Conservation (phyloP, 805 yeast genomes). For the Hanseniaspora clermontiae region DNA sequence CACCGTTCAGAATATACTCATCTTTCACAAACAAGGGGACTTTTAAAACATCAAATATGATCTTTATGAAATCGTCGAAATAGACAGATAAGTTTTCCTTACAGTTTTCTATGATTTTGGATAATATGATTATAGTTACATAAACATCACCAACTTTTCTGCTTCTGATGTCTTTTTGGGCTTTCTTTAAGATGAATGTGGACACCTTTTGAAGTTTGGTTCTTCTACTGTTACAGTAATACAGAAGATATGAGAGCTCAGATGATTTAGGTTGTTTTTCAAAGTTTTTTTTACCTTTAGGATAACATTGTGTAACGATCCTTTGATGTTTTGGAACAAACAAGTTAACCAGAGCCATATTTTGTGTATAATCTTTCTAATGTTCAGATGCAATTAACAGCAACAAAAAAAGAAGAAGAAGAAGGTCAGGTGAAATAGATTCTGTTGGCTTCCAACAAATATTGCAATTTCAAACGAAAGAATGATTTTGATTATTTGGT, state of each 20-base stretch:
- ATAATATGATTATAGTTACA: slow-evolving; percentile 63
- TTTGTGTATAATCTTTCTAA: too few relatives aligned
- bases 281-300: slow-evolving; percentile 59
- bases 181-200: slow-evolving; percentile 48
- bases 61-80: slow-evolving; percentile 53
- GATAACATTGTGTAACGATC: slow-evolving; percentile 82
- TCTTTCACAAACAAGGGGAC: slow-evolving; percentile 38
- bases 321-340: slow-evolving; percentile 79
- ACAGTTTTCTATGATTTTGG: slow-evolving; percentile 61
- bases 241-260: slow-evolving; percentile 74
- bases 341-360: slow-evolving; percentile 19
- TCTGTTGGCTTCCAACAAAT: too few relatives aligned
- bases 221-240: slow-evolving; percentile 81
- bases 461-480: too few relatives aligned
- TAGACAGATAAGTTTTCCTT: slow-evolving; percentile 73
- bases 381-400: too few relatives aligned
- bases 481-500: background rate
- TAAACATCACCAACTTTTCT: slow-evolving; percentile 65
- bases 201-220: slow-evolving; percentile 83
- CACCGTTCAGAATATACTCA: slow-evolving; percentile 43
- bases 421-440: too few relatives aligned
- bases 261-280: slow-evolving; percentile 90
- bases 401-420: too few relatives aligned
- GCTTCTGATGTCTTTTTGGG: slow-evolving; percentile 46
- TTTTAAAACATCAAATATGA: slow-evolving; percentile 40